Evolutionary conservation across 306 rosid genomes (phyloP).

Genomic region (Acacia melanoxylon): DNA sequence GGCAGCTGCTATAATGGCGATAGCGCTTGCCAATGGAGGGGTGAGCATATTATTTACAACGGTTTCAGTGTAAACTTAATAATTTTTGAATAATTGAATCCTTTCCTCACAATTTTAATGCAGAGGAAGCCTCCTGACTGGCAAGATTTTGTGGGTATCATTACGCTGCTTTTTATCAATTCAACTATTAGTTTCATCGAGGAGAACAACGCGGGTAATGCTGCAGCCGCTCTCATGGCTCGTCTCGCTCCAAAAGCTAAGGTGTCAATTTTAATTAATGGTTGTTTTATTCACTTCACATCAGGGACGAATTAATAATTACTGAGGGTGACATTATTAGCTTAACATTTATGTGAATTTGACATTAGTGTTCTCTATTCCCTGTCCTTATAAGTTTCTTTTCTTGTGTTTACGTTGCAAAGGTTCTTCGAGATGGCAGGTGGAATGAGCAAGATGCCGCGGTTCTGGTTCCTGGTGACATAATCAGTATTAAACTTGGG

Average conservation of each 20-base stretch:
- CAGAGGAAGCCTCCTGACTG: slow-evolving; percentile 95
- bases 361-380: not conserved
- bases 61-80: not conserved
- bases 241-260: slow-evolving; percentile 98
- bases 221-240: slow-evolving; percentile 99
- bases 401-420: slow-evolving; percentile 35
- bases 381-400: slow-evolving; percentile 16
- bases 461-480: slow-evolving; percentile 86
- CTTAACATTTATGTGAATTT: slow-evolving; percentile 7
- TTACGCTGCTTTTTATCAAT: slow-evolving; percentile 87
- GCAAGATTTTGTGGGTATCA: slow-evolving; percentile 99
- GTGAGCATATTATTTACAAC: slow-evolving; percentile 41
- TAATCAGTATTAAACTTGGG: slow-evolving; percentile 87
- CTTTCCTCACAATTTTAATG: slow-evolving; percentile 12
- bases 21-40: slow-evolving; percentile 99
- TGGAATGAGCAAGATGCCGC: slow-evolving; percentile 93
- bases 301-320: not conserved
- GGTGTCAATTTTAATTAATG: slow-evolving; percentile 46
- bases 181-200: slow-evolving; percentile 97
- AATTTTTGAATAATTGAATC: not conserved
- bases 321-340: not conserved
- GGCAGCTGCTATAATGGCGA: slow-evolving; percentile 99
- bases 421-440: slow-evolving; percentile 98
- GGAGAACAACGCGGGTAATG: slow-evolving; percentile 98
- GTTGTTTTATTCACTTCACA: not conserved